phyloP scores from a whole-genome alignment of 768 basidiomycete genomes.

The Crepidotus variabilis region DNA sequence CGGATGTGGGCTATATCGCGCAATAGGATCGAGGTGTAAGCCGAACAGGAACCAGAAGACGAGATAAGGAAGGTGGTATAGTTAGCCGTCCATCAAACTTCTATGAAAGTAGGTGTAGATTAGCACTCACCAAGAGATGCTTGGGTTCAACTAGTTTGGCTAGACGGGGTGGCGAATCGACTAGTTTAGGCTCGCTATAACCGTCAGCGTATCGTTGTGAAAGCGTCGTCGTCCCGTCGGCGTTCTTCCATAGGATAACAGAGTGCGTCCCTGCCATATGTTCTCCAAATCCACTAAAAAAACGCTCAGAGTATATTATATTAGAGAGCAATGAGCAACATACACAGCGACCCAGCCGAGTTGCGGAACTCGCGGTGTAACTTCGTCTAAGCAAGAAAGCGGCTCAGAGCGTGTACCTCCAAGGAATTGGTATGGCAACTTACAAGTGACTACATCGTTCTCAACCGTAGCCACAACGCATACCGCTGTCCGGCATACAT shows the following conservation, averaged over 20 bases:
- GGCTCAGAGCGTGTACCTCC: not conserved
- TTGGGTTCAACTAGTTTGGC: slow-evolving; percentile 36
- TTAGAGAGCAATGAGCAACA: slow-evolving; percentile 8
- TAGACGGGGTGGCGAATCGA: slow-evolving; percentile 38
- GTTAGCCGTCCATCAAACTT: not conserved
- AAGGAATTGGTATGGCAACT: slow-evolving; percentile 15
- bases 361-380: slow-evolving; percentile 34
- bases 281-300: slow-evolving; percentile 43
- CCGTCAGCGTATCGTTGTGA: slow-evolving; percentile 52
- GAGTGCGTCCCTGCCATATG: slow-evolving; percentile 49
- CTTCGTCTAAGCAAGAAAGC: slow-evolving; percentile 32
- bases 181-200: slow-evolving; percentile 44
- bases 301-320: not conserved
- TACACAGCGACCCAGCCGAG: slow-evolving; percentile 57
- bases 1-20: slow-evolving; percentile 8
- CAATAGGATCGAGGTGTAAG: slow-evolving; percentile 16
- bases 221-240: slow-evolving; percentile 51
- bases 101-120: not conserved
- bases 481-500: slow-evolving; percentile 37
- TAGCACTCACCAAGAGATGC: slow-evolving; percentile 27
- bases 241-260: slow-evolving; percentile 50
- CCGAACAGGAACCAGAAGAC: not conserved
- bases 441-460: slow-evolving; percentile 41
- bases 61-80: not conserved
- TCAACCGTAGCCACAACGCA: slow-evolving; percentile 47